Base-by-base conservation (phyloP, 805 yeast genomes). In the Myxozyma mucilagina region DNA sequence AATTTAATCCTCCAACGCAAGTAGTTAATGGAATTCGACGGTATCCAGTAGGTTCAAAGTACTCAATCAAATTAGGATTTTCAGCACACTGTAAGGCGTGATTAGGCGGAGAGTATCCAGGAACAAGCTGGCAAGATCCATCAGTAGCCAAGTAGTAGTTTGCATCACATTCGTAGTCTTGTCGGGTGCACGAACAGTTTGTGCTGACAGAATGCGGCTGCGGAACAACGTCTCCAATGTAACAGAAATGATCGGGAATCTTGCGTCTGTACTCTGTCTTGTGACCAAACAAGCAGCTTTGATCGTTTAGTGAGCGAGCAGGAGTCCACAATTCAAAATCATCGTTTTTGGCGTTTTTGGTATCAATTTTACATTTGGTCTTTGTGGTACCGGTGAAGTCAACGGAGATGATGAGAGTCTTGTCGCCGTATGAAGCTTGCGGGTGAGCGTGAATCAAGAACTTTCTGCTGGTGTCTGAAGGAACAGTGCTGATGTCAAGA, bases 81-180 rank as follows among this genome's bases (percentile, higher is more conserved):
- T 77, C 79, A 14, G 69, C 68, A 73, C 97, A 90, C 57, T 82
- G 79, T 59, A 80, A 82, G 32, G 80, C 75, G 58, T 85, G 84
- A 70, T 89, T 89, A 13, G 83, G 80, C 7, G 96, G 89, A 4
- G 79, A 72, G 57, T 83, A 77, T 0, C 97, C 97, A 20, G 80
- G 77, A n/a, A 91, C 89, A 44, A 91, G 80, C 71, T 84, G 84
- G 76, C 99, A 94, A 2, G 94, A 87, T 20, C 96, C 96, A 70
- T 90, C 97, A 0, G 69, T 63, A 53, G 85, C 85, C 61, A 87
- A 80, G 59, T 75, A 82, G 73, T 79, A 92, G 74, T 92, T 92
- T 77, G 85, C 90, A 73, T 94, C 99, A 80, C 99, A 94, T 74
- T 94, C 99, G 71, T 78, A 94, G 70, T 93, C 99, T 55, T 82